Conservation (phyloP, 768 basidiomycete species). For the Lactarius tabidus region DNA sequence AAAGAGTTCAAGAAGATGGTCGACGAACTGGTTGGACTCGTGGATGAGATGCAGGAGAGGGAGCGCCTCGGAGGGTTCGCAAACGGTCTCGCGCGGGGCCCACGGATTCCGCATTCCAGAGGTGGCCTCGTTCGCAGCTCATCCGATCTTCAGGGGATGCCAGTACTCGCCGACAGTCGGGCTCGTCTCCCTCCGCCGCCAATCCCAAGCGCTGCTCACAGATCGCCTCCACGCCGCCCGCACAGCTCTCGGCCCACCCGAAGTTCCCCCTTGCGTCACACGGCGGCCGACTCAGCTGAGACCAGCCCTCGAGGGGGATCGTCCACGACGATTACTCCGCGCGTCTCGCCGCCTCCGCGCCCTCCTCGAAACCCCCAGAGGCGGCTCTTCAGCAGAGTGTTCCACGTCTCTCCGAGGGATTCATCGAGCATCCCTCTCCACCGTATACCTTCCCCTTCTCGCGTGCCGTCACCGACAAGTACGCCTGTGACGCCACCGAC, state of each 20-base stretch:
- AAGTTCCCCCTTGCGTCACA: not conserved
- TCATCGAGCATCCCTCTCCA: not conserved
- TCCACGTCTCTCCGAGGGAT: not conserved
- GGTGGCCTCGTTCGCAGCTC: constrained; percentile 5
- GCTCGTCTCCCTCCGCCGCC: constrained; percentile 9
- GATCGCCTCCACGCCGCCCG: not conserved
- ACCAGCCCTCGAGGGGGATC: not conserved
- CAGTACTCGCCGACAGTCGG: constrained; percentile 6
- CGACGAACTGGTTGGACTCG: constrained; percentile 15
- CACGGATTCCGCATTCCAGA: not conserved
- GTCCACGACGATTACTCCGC: not conserved
- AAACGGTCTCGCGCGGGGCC: not conserved
- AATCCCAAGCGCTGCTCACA: not conserved
- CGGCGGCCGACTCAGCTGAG: not conserved
- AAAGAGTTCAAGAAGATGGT: constrained; percentile 20
- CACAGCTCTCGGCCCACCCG: not conserved
- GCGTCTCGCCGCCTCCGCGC: constrained; percentile 5
- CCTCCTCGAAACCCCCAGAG: not conserved
- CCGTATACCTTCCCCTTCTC: not conserved
- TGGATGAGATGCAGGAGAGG: constrained; percentile 13
- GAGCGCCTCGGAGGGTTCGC: not conserved
- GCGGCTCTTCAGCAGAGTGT: not conserved
- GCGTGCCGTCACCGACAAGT: not conserved
- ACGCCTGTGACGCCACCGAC: not conserved
- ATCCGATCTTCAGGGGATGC: not conserved